These are phyloP conservation scores for Globisporangium iwayamae DNA, from an alignment of 352 stramenopile genomes.

Conservation along the genomic window DNA sequence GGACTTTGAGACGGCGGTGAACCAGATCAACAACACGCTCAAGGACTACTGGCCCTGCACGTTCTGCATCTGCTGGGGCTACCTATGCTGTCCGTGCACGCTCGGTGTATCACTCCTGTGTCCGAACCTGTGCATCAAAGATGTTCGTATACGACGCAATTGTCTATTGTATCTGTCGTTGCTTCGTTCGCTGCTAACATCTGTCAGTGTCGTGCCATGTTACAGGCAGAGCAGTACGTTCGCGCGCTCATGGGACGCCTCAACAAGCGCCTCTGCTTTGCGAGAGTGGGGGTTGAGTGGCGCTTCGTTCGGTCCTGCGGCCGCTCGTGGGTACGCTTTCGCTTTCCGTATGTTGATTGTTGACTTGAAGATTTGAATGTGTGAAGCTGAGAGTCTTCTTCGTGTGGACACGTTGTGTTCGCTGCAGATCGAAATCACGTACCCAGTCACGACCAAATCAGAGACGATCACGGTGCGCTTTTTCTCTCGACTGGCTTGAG, in stretches of 20 bases:
- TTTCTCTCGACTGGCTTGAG: too few species aligned
- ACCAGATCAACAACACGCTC: constrained; percentile 85
- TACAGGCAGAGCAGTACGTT: constrained; percentile 68
- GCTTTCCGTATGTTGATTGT: too few species aligned
- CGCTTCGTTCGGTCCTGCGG: constrained; percentile 50
- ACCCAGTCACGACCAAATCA: constrained; percentile 31
- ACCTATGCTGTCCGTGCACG: constrained; percentile 62
- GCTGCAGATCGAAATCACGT: constrained; percentile 58
- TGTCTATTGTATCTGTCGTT: background rate
- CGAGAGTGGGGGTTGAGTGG: constrained; percentile 55
- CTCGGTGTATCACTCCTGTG: constrained; percentile 61
- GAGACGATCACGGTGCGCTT: constrained; percentile 1
- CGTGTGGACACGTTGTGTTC: background rate
- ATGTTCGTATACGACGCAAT: constrained; percentile 31
- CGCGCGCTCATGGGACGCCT: constrained; percentile 50
- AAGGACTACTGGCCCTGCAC: constrained; percentile 79
- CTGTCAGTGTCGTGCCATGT: background rate
- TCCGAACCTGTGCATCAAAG: constrained; percentile 70
- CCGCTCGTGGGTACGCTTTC: constrained; percentile 43
- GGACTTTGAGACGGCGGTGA: constrained; percentile 71
- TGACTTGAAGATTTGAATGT: too few species aligned
- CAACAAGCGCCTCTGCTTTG: constrained; percentile 62
- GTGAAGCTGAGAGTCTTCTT: background rate
- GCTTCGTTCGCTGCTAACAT: background rate
- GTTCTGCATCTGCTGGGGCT: constrained; percentile 72